Evolutionary conservation across 2,329 filamentous ascomycete genomes (phyloP), one percentile per base, ranked within the genome.

Genomic region (Ophiocordyceps camponoti-floridani): DNA sequence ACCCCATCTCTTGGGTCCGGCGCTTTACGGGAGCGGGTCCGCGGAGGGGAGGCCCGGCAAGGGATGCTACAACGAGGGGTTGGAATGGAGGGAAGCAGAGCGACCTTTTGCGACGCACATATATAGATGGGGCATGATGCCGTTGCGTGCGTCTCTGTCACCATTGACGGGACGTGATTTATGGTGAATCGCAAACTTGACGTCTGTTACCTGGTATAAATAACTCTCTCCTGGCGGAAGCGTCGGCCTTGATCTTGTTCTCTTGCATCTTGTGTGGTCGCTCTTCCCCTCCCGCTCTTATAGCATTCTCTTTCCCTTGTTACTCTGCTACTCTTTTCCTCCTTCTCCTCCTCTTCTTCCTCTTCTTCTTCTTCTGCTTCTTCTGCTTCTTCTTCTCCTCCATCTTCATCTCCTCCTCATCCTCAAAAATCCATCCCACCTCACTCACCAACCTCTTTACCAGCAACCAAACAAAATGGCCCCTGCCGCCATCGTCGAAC

Each of bases 381-480:
- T 16, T 23, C 28, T 14, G 23, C 27, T n/a, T 31, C 42, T n/a
- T n/a, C 30, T 8, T 23, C n/a, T 16, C 26, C 12, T 1, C 14
- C 30, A 35, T 35, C 31, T 2, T 19, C 42, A 23, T 23, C 16
- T 33, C n/a, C 26, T 37, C 43, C 31, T 44, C 30, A 11, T 37
- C 42, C 13, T 43, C 42, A 8, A 27, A 16, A 1, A 12, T 7
- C 23, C 19, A 37, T 12, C 19, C 11, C 31, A n/a, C 12, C 12
- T 40, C 37, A 9, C 19, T 18, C 37, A 38, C 3, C 11, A 2
- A n/a, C 9, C 31, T 6, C 31, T n/a, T n/a, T n/a, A n/a, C n/a
- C n/a, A n/a, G n/a, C n/a, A 14, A 35, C 9, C 2, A n/a, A n/a
- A 35, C 6, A 37, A 37, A 37, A 59, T 59, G 56, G 55, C 56